Evolutionary conservation across 441 rosid species (phyloP), one percentile per base, ranked within the genome.

Genomic region (Syzygium syzygioides): DNA sequence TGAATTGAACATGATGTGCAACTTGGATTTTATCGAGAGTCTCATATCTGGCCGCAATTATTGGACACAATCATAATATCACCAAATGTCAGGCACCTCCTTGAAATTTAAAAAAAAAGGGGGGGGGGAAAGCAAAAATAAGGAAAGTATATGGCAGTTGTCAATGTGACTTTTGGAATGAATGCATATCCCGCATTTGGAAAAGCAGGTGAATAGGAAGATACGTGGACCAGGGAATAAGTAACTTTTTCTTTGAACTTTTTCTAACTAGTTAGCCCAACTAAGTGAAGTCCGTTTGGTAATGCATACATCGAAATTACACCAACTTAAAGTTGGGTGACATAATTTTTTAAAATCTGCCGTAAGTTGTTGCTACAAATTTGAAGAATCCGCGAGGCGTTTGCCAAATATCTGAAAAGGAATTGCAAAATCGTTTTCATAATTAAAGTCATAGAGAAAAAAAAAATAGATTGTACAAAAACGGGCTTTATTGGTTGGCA

Each of bases 361-460:
- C 7, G 15, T 15, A 0, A 64, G 6, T 0, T 62, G 10, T 1
- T 62, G 10, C 0, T n/a, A 17, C 34, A 64, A 64, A 34, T n/a
- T 30, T 30, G 9, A 19, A 64, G 11, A 0, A 45, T 45, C 9
- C 9, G 10, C 0, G 9, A 45, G 48, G 48, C 9, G 10, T 45
- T 45, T 45, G 48, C 48, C 9, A 45, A 45, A 45, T 2, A 45
- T 45, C 48, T 7, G 48, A 45, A 45, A 45, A 1, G 48, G 48
- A 30, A 4, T 0, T 2, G 1, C 23, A 64, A 8, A 15, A 0
- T 11, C 17, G 8, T 30, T 64, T 64, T 30, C 3, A 30, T 64
- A 4, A 30, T 30, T 30, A 0, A 2, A 2, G 32, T 3, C 2
- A 1, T 1, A 3, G 5, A 7, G 7, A 1, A 59, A 59, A 59